phyloP scores from a whole-genome alignment of 2,329 filamentous ascomycete species.

The Penicillium concentricum region DNA sequence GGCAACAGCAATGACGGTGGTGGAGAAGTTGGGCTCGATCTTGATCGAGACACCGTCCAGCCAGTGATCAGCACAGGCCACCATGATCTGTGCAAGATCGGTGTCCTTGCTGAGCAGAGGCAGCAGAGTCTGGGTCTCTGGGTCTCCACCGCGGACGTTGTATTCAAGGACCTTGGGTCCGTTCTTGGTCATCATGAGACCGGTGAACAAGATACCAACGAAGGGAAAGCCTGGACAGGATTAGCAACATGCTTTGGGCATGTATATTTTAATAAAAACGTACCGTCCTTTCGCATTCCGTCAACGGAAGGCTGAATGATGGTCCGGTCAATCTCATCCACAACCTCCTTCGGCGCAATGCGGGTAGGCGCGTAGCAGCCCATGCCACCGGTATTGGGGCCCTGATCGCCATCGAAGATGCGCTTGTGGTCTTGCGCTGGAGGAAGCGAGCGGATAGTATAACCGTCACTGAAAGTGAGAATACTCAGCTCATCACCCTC shows the following conservation, averaged over 20 bases:
- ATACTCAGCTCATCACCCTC: slow-evolving; percentile 91
- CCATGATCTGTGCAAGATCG: slow-evolving; percentile 84
- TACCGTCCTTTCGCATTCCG: slow-evolving; percentile 78
- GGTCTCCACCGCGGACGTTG: slow-evolving; percentile 90
- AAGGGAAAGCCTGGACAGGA: slow-evolving; percentile 39
- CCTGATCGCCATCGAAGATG: slow-evolving; percentile 83
- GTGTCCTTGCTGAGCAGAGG: slow-evolving; percentile 73
- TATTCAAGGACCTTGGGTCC: slow-evolving; percentile 87
- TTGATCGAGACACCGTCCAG: slow-evolving; percentile 69
- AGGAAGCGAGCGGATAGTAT: slow-evolving; percentile 77
- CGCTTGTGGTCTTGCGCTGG: slow-evolving; percentile 97
- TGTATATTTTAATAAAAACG: slow-evolving; percentile 61
- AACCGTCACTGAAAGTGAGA: slow-evolving; percentile 86
- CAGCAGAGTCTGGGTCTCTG: slow-evolving; percentile 84
- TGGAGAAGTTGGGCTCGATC: slow-evolving; percentile 69
- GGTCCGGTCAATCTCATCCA: slow-evolving; percentile 73
- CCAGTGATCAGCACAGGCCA: slow-evolving; percentile 75
- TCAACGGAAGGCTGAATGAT: slow-evolving; percentile 88
- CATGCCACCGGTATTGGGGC: slow-evolving; percentile 96
- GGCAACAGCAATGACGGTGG: slow-evolving; percentile 90
- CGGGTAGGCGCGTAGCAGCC: slow-evolving; percentile 93
- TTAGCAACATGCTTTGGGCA: slow-evolving; percentile 57
- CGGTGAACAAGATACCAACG: slow-evolving; percentile 52
- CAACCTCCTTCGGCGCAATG: slow-evolving; percentile 71
- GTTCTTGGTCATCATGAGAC: slow-evolving; percentile 83